These are phyloP conservation scores for Bruguiera sexangula DNA, from an alignment of 345 rosid genomes.

Conservation along the genomic window DNA sequence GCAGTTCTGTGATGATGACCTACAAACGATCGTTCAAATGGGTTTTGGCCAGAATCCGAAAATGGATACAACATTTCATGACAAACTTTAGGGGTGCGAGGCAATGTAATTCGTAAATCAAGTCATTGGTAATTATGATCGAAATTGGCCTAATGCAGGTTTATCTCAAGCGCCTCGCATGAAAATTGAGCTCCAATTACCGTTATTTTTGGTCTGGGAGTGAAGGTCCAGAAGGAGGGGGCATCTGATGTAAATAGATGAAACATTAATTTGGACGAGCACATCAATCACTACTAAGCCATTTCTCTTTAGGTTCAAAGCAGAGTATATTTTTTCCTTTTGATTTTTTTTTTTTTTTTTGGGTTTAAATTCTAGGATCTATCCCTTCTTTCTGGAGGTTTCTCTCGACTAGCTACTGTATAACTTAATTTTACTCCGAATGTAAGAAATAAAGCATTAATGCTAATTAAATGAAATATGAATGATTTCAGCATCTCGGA, in stretches of 20 bases:
- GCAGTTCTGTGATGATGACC: constrained; percentile 70
- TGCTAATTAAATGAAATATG: constrained; percentile 30
- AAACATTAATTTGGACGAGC: constrained; percentile 35
- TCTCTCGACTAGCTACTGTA: constrained; percentile 31
- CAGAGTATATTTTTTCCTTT: constrained; percentile 1
- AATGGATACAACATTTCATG: constrained; percentile 27
- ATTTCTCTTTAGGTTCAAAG: constrained; percentile 23
- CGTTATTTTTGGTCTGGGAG: constrained; percentile 34
- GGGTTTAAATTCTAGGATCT: constrained; percentile 14
- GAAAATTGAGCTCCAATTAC: constrained; percentile 59
- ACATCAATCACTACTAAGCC: constrained; percentile 6
- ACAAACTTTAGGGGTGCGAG: constrained; percentile 37
- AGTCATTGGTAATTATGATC: not conserved
- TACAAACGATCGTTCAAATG: constrained; percentile 75
- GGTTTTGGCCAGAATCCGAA: constrained; percentile 52
- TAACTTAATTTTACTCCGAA: constrained; percentile 22
- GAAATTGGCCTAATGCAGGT: constrained; percentile 42
- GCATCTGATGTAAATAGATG: constrained; percentile 53
- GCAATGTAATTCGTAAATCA: not conserved
- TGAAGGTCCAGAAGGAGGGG: constrained; percentile 30
- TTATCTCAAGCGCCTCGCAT: constrained; percentile 39
- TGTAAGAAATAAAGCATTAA: constrained; percentile 30
- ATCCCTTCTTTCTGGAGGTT: constrained; percentile 18
- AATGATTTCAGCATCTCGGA: constrained; percentile 4
- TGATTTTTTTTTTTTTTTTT: not conserved